Evolutionary conservation across 2,329 filamentous ascomycete species (phyloP).

Genomic region (Thelonectria blattea): DNA sequence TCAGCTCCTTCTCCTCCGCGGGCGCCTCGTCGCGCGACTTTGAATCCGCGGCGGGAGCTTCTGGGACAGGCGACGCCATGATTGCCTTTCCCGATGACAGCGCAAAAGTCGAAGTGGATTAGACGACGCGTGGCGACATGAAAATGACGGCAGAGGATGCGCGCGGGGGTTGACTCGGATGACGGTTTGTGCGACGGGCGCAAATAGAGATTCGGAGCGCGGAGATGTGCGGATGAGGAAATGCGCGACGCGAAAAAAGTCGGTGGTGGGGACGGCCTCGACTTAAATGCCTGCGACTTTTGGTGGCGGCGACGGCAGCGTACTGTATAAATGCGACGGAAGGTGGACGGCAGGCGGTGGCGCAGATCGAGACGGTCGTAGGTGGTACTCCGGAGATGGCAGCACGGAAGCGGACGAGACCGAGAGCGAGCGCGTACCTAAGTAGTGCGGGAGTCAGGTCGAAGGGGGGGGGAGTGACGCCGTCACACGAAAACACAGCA

Average conservation of each 20-base stretch:
- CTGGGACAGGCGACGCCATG: conserved; percentile 58
- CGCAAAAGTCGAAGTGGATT: conserved; percentile 38
- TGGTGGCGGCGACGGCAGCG: conserved; percentile 29
- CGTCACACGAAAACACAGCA: conserved; percentile 2
- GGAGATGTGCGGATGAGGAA: conserved; percentile 24
- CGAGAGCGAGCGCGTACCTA: not conserved
- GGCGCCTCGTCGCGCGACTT: conserved; percentile 48
- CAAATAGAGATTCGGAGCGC: conserved; percentile 18
- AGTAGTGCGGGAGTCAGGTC: conserved; percentile 5
- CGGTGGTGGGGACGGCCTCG: conserved; percentile 22
- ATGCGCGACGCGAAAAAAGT: conserved; percentile 33
- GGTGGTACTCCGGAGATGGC: conserved; percentile 27
- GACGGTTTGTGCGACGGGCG: conserved; percentile 7
- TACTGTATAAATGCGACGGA: conserved; percentile 31
- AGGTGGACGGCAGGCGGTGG: conserved; percentile 19
- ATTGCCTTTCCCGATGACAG: conserved; percentile 53
- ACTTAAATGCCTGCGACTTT: conserved; percentile 26
- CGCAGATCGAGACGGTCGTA: conserved; percentile 19
- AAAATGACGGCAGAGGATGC: conserved; percentile 34
- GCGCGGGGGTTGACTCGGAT: conserved; percentile 12
- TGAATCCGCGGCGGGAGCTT: conserved; percentile 51
- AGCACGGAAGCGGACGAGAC: conserved; percentile 9
- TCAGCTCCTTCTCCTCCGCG: conserved; percentile 39
- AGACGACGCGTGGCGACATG: conserved; percentile 46
- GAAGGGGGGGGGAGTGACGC: conserved; percentile 4